A percentile compares a stretch with the other conserved stretches of the same genome.
phyloP scores from a whole-genome alignment of 306 rosid genomes.

The Prunus davidiana region DNA sequence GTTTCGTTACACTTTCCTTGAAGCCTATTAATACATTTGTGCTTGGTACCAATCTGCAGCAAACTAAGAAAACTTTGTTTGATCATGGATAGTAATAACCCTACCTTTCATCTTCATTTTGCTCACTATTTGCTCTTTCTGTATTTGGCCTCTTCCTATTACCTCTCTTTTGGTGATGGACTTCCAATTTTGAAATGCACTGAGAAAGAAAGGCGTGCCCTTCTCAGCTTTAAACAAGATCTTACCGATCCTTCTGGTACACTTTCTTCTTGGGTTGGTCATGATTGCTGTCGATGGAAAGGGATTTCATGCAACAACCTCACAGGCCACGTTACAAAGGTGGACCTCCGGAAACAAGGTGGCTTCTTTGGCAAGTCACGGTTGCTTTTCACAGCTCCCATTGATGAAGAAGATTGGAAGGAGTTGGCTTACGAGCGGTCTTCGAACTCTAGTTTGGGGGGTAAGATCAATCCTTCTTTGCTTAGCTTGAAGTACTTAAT shows the following conservation, averaged over 20 bases:
- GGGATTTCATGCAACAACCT: conserved; percentile 25
- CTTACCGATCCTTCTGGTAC: conserved; percentile 24
- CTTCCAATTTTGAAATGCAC: conserved; percentile 9
- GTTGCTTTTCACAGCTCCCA: not conserved
- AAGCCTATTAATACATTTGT: too few species aligned
- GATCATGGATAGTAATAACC: not conserved
- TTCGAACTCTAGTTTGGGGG: not conserved
- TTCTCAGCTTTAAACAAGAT: conserved; percentile 32
- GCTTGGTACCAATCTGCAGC: not conserved
- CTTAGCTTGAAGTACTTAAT: conserved; percentile 21
- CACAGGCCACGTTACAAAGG: conserved; percentile 28
- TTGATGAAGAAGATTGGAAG: too few species aligned
- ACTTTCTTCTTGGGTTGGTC: conserved; percentile 34
- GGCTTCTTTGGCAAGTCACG: too few species aligned
- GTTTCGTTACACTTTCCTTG: too few species aligned
- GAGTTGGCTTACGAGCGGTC: not conserved
- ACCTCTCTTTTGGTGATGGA: not conserved
- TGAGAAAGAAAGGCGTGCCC: conserved; percentile 32
- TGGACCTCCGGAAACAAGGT: conserved; percentile 29
- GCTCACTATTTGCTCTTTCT: not conserved
- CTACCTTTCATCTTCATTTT: not conserved
- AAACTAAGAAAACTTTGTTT: not conserved
- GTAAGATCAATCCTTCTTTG: conserved; percentile 34
- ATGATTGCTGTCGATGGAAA: conserved; percentile 32
- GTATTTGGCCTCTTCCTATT: not conserved